Evolutionary conservation across 305 asterid genomes (phyloP).

Genomic region (Fraxinus angustifolia): DNA sequence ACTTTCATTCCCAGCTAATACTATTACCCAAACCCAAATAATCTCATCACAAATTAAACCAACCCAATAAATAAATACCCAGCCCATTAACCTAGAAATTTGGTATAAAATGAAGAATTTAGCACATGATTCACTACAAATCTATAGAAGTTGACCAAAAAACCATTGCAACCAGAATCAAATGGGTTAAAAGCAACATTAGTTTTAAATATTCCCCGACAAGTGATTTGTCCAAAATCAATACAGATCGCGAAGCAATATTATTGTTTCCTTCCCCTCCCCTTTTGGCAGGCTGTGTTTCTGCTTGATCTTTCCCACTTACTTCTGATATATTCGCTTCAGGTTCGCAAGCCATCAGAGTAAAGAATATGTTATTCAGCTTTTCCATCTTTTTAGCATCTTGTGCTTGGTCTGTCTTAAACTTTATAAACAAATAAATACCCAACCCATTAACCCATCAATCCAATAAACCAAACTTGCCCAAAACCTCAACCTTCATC

Average conservation of each 20-base stretch:
- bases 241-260: constrained; percentile 1
- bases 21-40: too few relatives aligned
- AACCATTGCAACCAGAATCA: constrained; percentile 11
- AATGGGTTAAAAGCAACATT: constrained; percentile 3
- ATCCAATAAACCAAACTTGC: too few relatives aligned
- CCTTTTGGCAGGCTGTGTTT: constrained; percentile 68
- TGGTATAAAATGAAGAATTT: neutral
- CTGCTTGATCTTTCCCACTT: constrained; percentile 71
- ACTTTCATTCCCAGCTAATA: too few relatives aligned
- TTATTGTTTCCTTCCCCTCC: constrained; percentile 82
- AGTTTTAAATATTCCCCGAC: neutral
- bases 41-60: too few relatives aligned
- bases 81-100: neutral
- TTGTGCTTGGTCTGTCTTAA: constrained; percentile 87
- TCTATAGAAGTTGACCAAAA: constrained; percentile 2
- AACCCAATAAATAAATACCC: too few relatives aligned
- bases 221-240: constrained; percentile 11
- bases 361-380: constrained; percentile 68
- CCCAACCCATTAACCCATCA: too few relatives aligned
- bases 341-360: constrained; percentile 86
- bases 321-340: constrained; percentile 75
- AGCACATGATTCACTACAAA: neutral
- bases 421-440: constrained; percentile 61
- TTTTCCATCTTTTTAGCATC: constrained; percentile 90
- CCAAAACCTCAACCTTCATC: too few relatives aligned